Conservation (phyloP, 345 rosid species). For the Salix viminalis region DNA sequence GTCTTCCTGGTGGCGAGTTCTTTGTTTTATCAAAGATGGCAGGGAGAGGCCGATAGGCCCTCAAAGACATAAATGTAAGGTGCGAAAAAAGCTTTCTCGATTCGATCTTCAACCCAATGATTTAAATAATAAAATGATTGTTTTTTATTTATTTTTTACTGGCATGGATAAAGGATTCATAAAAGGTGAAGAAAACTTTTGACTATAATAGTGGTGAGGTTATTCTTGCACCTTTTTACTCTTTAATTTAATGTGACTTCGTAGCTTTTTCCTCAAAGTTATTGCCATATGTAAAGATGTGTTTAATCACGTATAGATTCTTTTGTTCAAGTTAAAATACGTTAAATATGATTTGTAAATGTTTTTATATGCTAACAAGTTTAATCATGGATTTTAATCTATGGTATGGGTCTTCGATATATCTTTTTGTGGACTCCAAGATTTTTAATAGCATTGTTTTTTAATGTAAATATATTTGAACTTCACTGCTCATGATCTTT, state of each 20-base stretch:
- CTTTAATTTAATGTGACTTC: neutral
- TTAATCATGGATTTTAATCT: neutral
- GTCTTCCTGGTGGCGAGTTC: neutral
- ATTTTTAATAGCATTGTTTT: neutral
- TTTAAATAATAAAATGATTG: conserved; percentile 9
- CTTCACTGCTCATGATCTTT: neutral
- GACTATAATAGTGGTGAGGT: conserved; percentile 30
- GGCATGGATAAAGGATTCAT: conserved; percentile 12
- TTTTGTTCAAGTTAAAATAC: neutral
- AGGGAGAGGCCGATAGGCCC: conserved; percentile 8
- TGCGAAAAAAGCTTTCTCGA: conserved; percentile 35
- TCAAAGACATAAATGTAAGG: conserved; percentile 21
- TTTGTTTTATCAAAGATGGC: neutral
- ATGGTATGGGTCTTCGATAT: neutral
- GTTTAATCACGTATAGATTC: neutral
- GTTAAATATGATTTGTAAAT: neutral
- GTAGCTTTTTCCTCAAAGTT: neutral
- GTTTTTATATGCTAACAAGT: neutral
- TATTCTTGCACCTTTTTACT: neutral
- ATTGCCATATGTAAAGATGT: neutral
- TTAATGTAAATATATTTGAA: neutral
- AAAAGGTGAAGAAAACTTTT: conserved; percentile 38
- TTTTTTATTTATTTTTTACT: neutral
- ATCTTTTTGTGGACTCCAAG: neutral
- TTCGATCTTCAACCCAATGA: conserved; percentile 33